A percentile compares a stretch with the other conserved stretches of the same genome.
These are phyloP conservation scores for Pleurotus giganteus DNA, from an alignment of 768 basidiomycete species.

Conservation along the genomic window DNA sequence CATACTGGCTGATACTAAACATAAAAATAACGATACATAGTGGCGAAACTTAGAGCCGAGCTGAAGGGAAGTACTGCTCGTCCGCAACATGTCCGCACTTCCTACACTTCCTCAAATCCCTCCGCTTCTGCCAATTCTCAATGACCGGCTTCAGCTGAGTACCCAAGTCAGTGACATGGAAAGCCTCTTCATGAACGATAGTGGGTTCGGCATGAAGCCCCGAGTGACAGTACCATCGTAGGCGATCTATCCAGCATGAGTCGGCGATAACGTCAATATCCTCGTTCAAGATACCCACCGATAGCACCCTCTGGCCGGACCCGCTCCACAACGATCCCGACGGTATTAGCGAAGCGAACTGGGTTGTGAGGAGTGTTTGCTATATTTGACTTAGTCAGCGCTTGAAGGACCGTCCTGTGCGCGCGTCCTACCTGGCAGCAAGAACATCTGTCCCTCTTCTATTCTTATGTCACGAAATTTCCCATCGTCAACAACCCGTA, in stretches of 20 bases:
- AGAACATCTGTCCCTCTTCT: constrained; percentile 95
- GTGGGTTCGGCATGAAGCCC: constrained; percentile 57
- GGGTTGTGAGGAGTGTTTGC: constrained; percentile 98
- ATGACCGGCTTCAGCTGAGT: constrained; percentile 93
- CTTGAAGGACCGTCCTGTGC: background rate
- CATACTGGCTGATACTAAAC: no score
- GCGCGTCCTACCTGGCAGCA: constrained; percentile 74
- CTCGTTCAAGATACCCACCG: constrained; percentile 45
- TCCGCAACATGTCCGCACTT: constrained; percentile 63
- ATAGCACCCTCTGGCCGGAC: constrained; percentile 70
- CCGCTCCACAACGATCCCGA: constrained; percentile 90
- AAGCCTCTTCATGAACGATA: constrained; percentile 80
- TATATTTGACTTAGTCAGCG: constrained; percentile 23
- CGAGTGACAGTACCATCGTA: constrained; percentile 88
- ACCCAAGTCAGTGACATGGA: constrained; percentile 89
- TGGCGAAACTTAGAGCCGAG: constrained; percentile 19
- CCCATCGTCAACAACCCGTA: constrained; percentile 81
- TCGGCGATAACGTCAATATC: background rate
- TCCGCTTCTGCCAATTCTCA: constrained; percentile 72
- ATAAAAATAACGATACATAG: no score
- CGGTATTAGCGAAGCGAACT: constrained; percentile 84
- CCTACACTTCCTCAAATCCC: constrained; percentile 64
- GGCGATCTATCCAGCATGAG: constrained; percentile 54
- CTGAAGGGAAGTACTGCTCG: constrained; percentile 7
- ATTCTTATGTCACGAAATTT: constrained; percentile 84